Conservation (phyloP, 1,284 basidiomycete species). For the Tetrapyrgos nigripes region DNA sequence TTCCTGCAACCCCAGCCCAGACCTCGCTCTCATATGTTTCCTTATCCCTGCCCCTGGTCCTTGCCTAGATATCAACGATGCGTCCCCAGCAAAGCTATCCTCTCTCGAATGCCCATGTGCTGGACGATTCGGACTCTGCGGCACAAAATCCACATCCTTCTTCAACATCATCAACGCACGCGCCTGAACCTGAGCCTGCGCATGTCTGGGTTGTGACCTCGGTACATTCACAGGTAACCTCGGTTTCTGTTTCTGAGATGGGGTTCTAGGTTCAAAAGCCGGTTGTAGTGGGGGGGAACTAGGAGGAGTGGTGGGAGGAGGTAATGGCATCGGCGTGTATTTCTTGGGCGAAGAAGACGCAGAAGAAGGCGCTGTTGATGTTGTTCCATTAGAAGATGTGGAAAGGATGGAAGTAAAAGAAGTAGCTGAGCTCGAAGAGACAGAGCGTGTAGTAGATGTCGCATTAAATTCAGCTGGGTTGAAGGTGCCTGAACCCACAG, state of each 20-base stretch:
- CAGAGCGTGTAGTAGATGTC: slow-evolving; percentile 12
- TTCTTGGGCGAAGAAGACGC: slow-evolving; percentile 38
- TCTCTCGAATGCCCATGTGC: neutral
- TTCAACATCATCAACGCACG: slow-evolving; percentile 66
- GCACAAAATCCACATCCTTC: slow-evolving; percentile 74
- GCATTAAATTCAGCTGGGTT: neutral
- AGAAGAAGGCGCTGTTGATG: slow-evolving; percentile 43
- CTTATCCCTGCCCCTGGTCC: slow-evolving; percentile 9
- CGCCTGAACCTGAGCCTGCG: slow-evolving; percentile 19
- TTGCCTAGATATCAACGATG: slow-evolving; percentile 7
- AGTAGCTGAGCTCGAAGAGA: slow-evolving; percentile 32
- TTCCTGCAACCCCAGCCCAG: slow-evolving; percentile 11
- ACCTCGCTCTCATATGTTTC: slow-evolving; percentile 14
- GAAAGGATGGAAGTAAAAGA: slow-evolving; percentile 49
- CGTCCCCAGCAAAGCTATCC: neutral
- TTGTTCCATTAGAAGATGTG: slow-evolving; percentile 45
- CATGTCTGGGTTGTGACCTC: slow-evolving; percentile 22
- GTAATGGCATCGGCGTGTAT: slow-evolving; percentile 23
- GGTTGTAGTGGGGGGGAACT: slow-evolving; percentile 32
- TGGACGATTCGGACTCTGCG: slow-evolving; percentile 67
- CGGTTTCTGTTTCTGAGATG: neutral
- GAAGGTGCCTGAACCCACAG: slow-evolving; percentile 14
- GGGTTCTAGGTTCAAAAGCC: slow-evolving; percentile 2
- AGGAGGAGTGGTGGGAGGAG: slow-evolving; percentile 28
- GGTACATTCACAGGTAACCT: neutral